Evolutionary conservation across 129 eudicot species (phyloP), one percentile per base, ranked within the genome.

Genomic region (Pulicaria dysenterica): DNA sequence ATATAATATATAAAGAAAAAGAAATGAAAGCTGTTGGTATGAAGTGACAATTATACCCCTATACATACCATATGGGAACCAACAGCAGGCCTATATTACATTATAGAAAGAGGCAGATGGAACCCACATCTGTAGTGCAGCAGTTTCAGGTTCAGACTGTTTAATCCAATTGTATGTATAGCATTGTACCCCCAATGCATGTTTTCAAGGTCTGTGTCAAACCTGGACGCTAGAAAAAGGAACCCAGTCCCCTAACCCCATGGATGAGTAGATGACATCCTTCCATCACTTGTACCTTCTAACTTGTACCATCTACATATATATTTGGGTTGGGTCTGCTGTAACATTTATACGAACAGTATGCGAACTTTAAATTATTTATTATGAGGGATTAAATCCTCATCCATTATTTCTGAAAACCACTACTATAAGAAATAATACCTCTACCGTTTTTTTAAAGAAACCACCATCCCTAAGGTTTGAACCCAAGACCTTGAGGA

Each of bases 21-120:
- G 50, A 54, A 44, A 58, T 5, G 31, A 17, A 40, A 64, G 16
- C n/a, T 45, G 48, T 34, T 5, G 49, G 14, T 46, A 10, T 37
- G 42, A 76, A 76, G 34, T 37, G 49, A 67, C 69, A 7, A 37
- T 56, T 15, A 37, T 67, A 47, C 69, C 80, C 80, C 63, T 48
- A 39, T 39, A 3, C 43, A 50, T 34, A 24, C 31, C 31, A 24
- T 63, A 64, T 50, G 7, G 2, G 42, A 44, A 63, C 64, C 64
- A 50, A 47, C 62, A 50, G 61, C 8, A 53, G 34, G 57, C 36
- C 39, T 74, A 14, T 36, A 63, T 24, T n/a, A 45, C 49, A 59
- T 72, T 37, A 15, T 11, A 58, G 57, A 12, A 37, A 41, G 57
- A 51, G 12, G 38, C 58, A 64, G 37, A 51, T 31, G 24, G 45